Conservation (phyloP, 75 land plant genomes). For the Picea glauca region DNA sequence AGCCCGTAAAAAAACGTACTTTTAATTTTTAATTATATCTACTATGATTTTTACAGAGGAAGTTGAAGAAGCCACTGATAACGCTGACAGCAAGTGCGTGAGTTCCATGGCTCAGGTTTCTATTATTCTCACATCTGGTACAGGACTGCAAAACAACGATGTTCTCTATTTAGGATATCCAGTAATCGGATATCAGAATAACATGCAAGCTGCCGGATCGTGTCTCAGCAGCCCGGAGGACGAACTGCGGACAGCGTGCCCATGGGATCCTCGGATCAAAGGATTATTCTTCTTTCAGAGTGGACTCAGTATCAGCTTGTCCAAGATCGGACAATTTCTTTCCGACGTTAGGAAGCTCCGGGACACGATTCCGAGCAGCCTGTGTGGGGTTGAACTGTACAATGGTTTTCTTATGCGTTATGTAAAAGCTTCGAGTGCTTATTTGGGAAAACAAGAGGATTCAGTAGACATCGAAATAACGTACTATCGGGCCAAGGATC, state of each 20-base stretch:
- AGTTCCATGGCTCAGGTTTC: not conserved
- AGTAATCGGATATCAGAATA: constrained; percentile 51
- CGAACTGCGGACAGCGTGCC: constrained; percentile 21
- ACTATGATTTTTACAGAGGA: not conserved
- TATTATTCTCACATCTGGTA: constrained; percentile 1
- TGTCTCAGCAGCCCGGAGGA: constrained; percentile 30
- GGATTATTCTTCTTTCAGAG: constrained; percentile 61
- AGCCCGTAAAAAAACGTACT: not conserved
- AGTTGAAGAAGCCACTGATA: not conserved
- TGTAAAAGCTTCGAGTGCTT: constrained; percentile 45
- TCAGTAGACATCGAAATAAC: constrained; percentile 59
- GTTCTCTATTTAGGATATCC: constrained; percentile 59
- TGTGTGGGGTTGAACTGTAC: constrained; percentile 61
- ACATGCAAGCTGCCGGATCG: constrained; percentile 62
- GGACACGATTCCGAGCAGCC: constrained; percentile 28
- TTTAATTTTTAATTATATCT: not conserved
- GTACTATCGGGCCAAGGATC: constrained; percentile 48
- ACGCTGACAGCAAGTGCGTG: not conserved
- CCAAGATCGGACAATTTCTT: constrained; percentile 51
- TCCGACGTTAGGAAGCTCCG: constrained; percentile 50
- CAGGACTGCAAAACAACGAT: constrained; percentile 49
- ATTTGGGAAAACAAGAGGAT: constrained; percentile 60
- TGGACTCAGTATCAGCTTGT: constrained; percentile 36
- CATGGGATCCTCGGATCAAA: constrained; percentile 65
- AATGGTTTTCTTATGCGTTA: constrained; percentile 57